Conservation (phyloP, 495 filamentous ascomycete genomes). For the Staphylotrichum longicolle region DNA sequence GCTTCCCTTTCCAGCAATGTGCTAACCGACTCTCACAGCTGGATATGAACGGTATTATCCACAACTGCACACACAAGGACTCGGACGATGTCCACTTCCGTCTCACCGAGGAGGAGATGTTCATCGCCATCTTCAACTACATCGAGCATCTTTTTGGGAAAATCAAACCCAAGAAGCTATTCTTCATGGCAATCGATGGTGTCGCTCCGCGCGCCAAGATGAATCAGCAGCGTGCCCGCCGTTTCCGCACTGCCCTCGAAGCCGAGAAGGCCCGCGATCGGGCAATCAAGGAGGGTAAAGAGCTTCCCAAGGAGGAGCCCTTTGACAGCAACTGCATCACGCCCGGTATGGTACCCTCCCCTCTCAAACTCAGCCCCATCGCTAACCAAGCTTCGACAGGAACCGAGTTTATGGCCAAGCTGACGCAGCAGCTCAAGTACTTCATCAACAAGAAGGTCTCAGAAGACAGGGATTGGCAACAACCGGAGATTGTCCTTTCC, state of each 20-base stretch:
- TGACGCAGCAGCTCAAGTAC: constrained; percentile 92
- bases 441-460: constrained; percentile 99
- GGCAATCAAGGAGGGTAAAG: constrained; percentile 79
- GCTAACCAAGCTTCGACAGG: constrained; percentile 17
- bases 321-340: constrained; percentile 99
- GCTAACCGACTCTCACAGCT: constrained; percentile 50
- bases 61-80: constrained; percentile 98
- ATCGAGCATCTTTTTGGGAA: constrained; percentile 98
- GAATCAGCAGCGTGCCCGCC: constrained; percentile 96
- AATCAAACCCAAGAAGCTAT: constrained; percentile 96
- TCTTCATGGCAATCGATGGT: constrained; percentile 99
- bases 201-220: constrained; percentile 98
- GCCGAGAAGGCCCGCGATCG: constrained; percentile 85
- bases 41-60: constrained; percentile 99
- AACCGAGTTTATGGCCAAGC: constrained; percentile 96
- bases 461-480: constrained; percentile 96
- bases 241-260: constrained; percentile 93
- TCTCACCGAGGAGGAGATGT: constrained; percentile 97
- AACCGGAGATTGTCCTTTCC: constrained; percentile 90
- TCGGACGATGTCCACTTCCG: constrained; percentile 85
- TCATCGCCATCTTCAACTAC: constrained; percentile 99
- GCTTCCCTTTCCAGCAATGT: background rate
- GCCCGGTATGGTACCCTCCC: constrained; percentile 53
- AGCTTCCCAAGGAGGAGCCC: constrained; percentile 91
- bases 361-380: background rate